A percentile compares a stretch with the other conserved stretches of the same genome.
These are phyloP conservation scores for Trichoderma atrobrunneum DNA, from an alignment of 2,329 filamentous ascomycete species.

Conservation along the genomic window DNA sequence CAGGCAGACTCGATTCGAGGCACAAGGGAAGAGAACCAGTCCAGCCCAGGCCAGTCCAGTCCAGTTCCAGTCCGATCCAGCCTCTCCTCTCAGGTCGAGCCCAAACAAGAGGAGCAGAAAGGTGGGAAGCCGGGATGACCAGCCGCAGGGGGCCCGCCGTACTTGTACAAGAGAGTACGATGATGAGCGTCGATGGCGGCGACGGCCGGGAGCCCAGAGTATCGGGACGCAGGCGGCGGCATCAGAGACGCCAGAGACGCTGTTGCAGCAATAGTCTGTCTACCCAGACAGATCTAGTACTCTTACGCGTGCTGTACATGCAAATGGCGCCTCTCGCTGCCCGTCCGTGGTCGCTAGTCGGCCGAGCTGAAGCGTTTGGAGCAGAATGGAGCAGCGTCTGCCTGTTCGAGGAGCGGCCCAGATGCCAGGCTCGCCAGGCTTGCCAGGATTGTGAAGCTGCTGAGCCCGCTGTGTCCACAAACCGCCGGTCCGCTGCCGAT, in stretches of 20 bases:
- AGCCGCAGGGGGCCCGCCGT: conserved; percentile 14
- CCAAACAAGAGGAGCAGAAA: conserved; percentile 8
- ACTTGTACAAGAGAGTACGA: conserved; percentile 8
- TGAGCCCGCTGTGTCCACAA: neutral
- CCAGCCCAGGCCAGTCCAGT: neutral
- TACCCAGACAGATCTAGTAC: too few species aligned
- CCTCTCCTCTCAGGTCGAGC: neutral
- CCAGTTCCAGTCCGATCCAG: neutral
- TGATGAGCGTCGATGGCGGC: neutral
- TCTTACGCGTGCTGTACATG: too few species aligned
- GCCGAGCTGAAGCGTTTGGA: neutral
- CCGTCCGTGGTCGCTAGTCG: neutral
- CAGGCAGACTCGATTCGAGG: neutral
- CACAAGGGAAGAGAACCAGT: conserved; percentile 4
- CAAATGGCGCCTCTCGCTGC: too few species aligned
- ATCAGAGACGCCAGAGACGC: conserved; percentile 1
- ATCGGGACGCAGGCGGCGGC: conserved; percentile 10
- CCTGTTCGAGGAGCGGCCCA: neutral
- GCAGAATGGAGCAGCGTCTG: neutral
- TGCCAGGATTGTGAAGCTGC: neutral
- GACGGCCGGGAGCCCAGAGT: neutral
- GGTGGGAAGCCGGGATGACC: conserved; percentile 17
- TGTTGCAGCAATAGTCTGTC: neutral
- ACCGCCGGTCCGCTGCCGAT: neutral
- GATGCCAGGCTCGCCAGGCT: neutral